Conservation (phyloP, 345 rosid species). For the Gossypium mustelinum region DNA sequence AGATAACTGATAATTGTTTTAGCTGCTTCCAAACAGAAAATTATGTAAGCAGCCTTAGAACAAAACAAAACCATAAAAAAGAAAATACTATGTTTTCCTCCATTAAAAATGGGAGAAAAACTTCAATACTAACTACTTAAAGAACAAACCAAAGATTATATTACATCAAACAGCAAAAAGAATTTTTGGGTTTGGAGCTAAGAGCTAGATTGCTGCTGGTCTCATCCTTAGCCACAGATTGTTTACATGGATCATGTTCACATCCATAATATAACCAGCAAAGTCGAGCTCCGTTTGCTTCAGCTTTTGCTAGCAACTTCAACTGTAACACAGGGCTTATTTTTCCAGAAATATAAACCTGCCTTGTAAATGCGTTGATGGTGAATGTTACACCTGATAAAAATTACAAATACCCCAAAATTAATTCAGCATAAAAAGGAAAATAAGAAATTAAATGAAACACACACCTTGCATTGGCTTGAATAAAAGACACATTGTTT, state of each 20-base stretch:
- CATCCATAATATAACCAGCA: neutral
- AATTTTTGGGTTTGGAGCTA: neutral
- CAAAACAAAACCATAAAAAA: neutral
- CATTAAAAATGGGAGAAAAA: neutral
- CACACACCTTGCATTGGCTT: slow-evolving; percentile 2
- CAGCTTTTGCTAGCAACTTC: slow-evolving; percentile 7
- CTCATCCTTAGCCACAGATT: neutral
- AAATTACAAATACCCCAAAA: too few species aligned
- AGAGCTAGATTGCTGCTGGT: neutral
- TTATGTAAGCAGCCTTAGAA: neutral
- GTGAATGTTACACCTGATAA: neutral
- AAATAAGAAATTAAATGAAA: too few species aligned
- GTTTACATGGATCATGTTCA: neutral
- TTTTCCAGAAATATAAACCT: neutral
- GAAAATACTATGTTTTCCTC: neutral
- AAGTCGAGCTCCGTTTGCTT: slow-evolving; percentile 3
- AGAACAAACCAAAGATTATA: neutral
- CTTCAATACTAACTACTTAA: neutral
- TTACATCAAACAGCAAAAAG: slow-evolving; percentile 1
- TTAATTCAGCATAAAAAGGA: too few species aligned
- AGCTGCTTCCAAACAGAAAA: neutral
- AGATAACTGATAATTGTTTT: neutral
- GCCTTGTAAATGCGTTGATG: neutral
- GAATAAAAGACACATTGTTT: neutral
- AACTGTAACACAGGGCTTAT: neutral